A percentile compares a stretch with the other conserved stretches of the same genome.
Conservation (phyloP, 805 yeast species). For the Henningerozyma blattae region DNA sequence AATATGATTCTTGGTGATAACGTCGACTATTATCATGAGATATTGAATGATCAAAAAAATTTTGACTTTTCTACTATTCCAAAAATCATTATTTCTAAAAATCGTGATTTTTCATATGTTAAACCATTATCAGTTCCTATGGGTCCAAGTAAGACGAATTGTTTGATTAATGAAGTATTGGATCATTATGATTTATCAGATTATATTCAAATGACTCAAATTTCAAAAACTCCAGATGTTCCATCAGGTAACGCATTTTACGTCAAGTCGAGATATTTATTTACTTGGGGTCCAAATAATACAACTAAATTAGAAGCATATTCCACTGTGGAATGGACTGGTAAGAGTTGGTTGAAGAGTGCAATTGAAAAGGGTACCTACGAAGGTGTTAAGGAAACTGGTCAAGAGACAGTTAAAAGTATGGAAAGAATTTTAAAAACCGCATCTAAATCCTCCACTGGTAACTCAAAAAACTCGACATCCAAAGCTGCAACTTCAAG, state of each 20-base stretch:
- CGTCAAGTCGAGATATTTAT: constrained; percentile 43
- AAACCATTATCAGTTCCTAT: constrained; percentile 58
- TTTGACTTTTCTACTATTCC: constrained; percentile 42
- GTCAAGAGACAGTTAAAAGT: constrained; percentile 35
- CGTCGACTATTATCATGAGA: constrained; percentile 29
- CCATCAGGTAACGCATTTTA: constrained; percentile 64
- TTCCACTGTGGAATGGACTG: constrained; percentile 56
- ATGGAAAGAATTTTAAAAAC: constrained; percentile 26
- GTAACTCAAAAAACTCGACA: constrained; percentile 7
- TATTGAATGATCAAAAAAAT: constrained; percentile 52
- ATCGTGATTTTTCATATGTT: constrained; percentile 42
- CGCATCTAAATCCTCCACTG: not conserved
- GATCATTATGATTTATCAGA: constrained; percentile 39
- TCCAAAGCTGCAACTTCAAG: constrained; percentile 1
- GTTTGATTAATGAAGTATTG: constrained; percentile 49
- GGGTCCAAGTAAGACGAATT: constrained; percentile 67
- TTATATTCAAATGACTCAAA: constrained; percentile 38
- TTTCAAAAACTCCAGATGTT: constrained; percentile 68
- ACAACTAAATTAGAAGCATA: constrained; percentile 40
- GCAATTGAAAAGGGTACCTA: constrained; percentile 66
- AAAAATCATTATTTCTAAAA: constrained; percentile 23
- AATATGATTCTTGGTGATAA: constrained; percentile 53
- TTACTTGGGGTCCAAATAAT: constrained; percentile 54
- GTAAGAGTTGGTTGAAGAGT: constrained; percentile 66
- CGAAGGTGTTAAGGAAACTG: constrained; percentile 57